Percentiles rank a stretch among this genome's conserved stretches.
phyloP scores from a whole-genome alignment of 2,329 filamentous ascomycete species.

The Tolypocladium amazonense region DNA sequence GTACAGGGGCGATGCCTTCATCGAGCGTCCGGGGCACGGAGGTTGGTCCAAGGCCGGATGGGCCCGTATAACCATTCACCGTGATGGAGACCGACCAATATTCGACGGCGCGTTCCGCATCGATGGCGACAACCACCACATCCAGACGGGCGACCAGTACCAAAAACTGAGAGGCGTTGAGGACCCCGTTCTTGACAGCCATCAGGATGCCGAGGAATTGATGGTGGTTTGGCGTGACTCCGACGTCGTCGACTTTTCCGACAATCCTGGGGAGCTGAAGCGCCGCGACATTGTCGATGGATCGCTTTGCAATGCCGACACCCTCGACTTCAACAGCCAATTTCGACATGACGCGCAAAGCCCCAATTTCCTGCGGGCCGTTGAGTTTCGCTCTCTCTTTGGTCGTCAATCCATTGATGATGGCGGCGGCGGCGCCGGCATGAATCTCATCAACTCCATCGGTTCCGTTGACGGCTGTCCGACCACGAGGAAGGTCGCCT shows the following conservation, averaged over 20 bases:
- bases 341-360: slow-evolving; percentile 38
- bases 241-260: slow-evolving; percentile 48
- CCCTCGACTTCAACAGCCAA: slow-evolving; percentile 74
- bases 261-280: slow-evolving; percentile 51
- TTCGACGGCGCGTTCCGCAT: slow-evolving; percentile 88
- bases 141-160: slow-evolving; percentile 69
- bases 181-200: slow-evolving; percentile 54
- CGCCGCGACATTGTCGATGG: slow-evolving; percentile 33
- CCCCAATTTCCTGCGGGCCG: slow-evolving; percentile 45
- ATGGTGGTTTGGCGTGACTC: slow-evolving; percentile 93
- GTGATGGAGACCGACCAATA: slow-evolving; percentile 66
- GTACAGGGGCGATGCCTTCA: slow-evolving; percentile 70
- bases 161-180: slow-evolving; percentile 56
- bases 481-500: slow-evolving; percentile 77
- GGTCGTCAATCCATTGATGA: slow-evolving; percentile 63
- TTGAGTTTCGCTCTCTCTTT: slow-evolving; percentile 56
- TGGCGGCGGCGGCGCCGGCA: slow-evolving; percentile 52
- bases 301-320: slow-evolving; percentile 62
- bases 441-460: slow-evolving; percentile 70
- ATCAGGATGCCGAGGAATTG: slow-evolving; percentile 49
- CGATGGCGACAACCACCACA: slow-evolving; percentile 72
- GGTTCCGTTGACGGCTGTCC: slow-evolving; percentile 80
- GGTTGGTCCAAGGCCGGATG: slow-evolving; percentile 78
- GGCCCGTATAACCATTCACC: slow-evolving; percentile 69
- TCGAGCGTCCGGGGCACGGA: slow-evolving; percentile 45